These are phyloP conservation scores for Leptographium galeiforme DNA, from an alignment of 2,329 filamentous ascomycete species.

Conservation along the genomic window DNA sequence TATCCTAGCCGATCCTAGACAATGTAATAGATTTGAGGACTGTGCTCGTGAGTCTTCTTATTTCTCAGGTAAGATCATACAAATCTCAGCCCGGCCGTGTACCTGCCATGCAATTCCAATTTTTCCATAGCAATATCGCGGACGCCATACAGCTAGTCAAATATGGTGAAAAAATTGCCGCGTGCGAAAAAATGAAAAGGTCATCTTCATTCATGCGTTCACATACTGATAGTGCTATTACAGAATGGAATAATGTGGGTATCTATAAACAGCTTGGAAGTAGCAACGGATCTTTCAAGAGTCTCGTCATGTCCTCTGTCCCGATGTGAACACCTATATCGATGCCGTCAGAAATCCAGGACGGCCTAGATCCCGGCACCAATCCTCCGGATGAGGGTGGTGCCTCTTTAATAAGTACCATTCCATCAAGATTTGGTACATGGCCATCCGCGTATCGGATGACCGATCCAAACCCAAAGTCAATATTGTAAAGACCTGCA, in stretches of 20 bases:
- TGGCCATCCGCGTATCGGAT: constrained; percentile 1
- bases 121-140: too few species aligned
- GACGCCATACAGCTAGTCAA: too few species aligned
- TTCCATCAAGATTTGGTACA: constrained; percentile 2
- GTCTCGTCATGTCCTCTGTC: constrained; percentile 3
- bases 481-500: constrained; percentile 2
- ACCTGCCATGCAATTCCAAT: too few species aligned
- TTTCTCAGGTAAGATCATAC: too few species aligned
- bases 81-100: too few species aligned
- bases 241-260: not conserved
- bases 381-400: constrained; percentile 1
- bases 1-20: too few species aligned
- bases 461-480: constrained; percentile 2
- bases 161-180: too few species aligned
- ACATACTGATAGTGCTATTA: not conserved
- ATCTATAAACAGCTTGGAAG: not conserved
- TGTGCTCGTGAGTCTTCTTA: too few species aligned
- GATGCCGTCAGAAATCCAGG: constrained; percentile 1
- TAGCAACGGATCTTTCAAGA: constrained; percentile 2
- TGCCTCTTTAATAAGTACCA: constrained; percentile 4
- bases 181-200: not conserved
- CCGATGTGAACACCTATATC: not conserved
- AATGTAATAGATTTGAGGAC: too few species aligned
- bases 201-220: not conserved
- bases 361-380: constrained; percentile 1